Evolutionary conservation across 2,329 filamentous ascomycete genomes (phyloP).

Genomic region (Phyllosticta citriasiana): DNA sequence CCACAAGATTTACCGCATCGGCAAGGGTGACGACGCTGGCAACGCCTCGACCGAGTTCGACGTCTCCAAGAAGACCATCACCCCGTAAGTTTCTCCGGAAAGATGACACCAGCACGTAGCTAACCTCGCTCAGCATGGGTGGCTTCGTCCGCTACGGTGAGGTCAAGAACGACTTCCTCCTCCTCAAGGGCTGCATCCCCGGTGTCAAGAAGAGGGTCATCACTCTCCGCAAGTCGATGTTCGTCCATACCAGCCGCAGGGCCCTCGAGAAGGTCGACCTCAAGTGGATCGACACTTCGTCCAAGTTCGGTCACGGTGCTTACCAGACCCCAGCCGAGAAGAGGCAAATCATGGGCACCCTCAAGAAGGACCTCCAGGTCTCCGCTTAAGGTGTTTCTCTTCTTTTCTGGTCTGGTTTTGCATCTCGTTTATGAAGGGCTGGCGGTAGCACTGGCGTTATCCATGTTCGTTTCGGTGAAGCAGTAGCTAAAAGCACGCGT

Average conservation of each 20-base stretch:
- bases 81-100: conserved; percentile 64
- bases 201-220: conserved; percentile 99
- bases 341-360: conserved; percentile 91
- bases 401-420: conserved; percentile 9
- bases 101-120: conserved; percentile 11
- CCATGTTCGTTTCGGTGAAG: conserved; percentile 13
- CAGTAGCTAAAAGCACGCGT: conserved; percentile 7
- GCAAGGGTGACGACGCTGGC: conserved; percentile 80
- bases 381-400: conserved; percentile 37
- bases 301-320: conserved; percentile 99
- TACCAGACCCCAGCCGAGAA: conserved; percentile 99
- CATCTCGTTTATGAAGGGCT: conserved; percentile 23
- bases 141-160: conserved; percentile 99
- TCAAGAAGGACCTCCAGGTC: conserved; percentile 84
- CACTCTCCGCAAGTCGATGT: conserved; percentile 98
- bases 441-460: conserved; percentile 27
- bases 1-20: conserved; percentile 99
- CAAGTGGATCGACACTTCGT: conserved; percentile 99
- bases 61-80: conserved; percentile 98
- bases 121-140: conserved; percentile 64
- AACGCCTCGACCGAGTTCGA: conserved; percentile 94
- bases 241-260: conserved; percentile 88
- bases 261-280: conserved; percentile 98
- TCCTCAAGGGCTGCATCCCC: conserved; percentile 95
- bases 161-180: conserved; percentile 97